Conservation (phyloP, 2,329 filamentous ascomycete species). For the Rhynchosporium secalis region DNA sequence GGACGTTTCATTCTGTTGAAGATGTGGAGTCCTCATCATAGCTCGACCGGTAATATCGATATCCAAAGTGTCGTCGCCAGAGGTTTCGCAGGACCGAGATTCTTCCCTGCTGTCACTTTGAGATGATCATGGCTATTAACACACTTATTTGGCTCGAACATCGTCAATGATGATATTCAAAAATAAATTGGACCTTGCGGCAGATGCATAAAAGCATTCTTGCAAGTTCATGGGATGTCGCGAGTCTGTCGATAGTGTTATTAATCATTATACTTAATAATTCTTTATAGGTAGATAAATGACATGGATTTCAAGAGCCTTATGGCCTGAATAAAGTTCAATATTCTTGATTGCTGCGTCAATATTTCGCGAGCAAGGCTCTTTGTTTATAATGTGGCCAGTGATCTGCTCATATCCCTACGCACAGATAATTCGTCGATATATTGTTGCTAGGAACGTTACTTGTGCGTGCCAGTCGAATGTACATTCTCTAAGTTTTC, state of each 20-base stretch:
- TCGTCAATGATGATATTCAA: neutral
- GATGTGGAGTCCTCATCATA: conserved; percentile 77
- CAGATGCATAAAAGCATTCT: neutral
- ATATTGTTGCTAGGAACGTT: too few relatives aligned
- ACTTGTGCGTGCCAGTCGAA: too few relatives aligned
- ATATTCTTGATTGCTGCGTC: neutral
- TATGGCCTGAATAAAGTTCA: neutral
- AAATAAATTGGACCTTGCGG: neutral
- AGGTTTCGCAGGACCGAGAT: conserved; percentile 83
- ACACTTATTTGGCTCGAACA: neutral
- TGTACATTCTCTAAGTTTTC: too few relatives aligned
- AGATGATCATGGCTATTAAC: conserved; percentile 20
- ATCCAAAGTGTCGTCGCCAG: conserved; percentile 82
- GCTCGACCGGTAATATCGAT: conserved; percentile 72
- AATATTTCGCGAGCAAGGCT: neutral
- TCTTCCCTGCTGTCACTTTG: conserved; percentile 64
- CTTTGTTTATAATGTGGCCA: neutral
- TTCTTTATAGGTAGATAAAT: neutral
- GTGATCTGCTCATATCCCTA: too few relatives aligned
- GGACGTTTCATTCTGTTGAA: conserved; percentile 85
- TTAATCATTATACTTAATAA: neutral
- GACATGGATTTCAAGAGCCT: neutral
- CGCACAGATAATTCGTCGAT: too few relatives aligned
- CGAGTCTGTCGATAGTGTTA: neutral
- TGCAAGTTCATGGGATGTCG: neutral